Conservation (phyloP, 2,329 filamentous ascomycete genomes). For the Ophiobolus disseminans region DNA sequence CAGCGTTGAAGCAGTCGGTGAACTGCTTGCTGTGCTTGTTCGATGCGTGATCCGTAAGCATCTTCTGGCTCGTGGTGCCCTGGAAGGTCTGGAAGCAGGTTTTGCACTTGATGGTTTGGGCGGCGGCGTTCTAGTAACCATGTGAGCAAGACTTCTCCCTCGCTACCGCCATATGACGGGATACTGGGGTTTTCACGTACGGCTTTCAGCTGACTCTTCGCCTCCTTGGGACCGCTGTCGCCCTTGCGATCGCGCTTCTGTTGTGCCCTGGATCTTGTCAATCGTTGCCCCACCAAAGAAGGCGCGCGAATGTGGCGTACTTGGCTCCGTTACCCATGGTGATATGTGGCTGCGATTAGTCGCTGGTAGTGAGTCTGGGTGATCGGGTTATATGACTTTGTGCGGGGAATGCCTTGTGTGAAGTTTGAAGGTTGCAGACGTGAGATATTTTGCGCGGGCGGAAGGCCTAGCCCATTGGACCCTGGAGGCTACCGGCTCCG, state of each 20-base stretch:
- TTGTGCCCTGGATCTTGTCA: conserved; percentile 42
- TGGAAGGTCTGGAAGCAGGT: conserved; percentile 81
- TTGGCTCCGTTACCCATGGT: conserved; percentile 50
- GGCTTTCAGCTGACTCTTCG: conserved; percentile 47
- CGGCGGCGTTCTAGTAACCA: conserved; percentile 69
- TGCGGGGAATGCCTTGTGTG: conserved; percentile 11
- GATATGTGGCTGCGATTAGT: conserved; percentile 25
- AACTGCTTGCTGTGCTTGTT: conserved; percentile 81
- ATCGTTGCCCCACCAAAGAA: conserved; percentile 3
- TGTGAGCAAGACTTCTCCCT: conserved; percentile 4
- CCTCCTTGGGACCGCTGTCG: conserved; percentile 39
- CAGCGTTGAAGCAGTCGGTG: conserved; percentile 68
- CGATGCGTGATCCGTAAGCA: conserved; percentile 72
- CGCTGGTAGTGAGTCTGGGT: conserved; percentile 14
- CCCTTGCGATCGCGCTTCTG: conserved; percentile 49
- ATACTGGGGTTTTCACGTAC: too few relatives aligned
- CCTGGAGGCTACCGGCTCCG: neutral
- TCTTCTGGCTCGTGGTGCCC: conserved; percentile 75
- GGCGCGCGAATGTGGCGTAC: conserved; percentile 24
- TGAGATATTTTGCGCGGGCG: conserved; percentile 36
- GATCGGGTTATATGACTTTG: conserved; percentile 9
- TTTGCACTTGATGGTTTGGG: conserved; percentile 78
- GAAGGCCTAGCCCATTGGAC: conserved; percentile 27
- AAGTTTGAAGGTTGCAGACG: conserved; percentile 15
- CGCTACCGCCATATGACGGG: neutral